Evolutionary conservation across 202 grass and related monocot genomes (phyloP).

Genomic region (Digitaria exilis): DNA sequence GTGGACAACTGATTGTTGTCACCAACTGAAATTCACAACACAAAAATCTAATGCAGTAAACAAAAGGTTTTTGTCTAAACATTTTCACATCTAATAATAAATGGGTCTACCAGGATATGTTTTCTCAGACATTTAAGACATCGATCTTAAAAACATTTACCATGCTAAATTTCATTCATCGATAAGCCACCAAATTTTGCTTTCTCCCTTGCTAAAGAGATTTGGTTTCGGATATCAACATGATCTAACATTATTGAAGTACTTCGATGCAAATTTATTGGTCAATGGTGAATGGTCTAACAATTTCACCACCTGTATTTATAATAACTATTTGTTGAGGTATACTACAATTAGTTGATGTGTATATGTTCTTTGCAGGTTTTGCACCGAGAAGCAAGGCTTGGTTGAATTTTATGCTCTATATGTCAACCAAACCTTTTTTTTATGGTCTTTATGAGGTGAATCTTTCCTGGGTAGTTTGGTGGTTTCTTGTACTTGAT

Average conservation of each 20-base stretch:
- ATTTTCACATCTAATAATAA: neutral
- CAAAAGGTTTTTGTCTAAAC: neutral
- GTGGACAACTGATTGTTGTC: neutral
- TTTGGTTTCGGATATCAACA: neutral
- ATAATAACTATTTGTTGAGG: too few relatives aligned
- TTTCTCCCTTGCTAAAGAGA: neutral
- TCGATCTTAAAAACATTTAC: neutral
- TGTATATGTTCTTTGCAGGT: slow-evolving; percentile 53
- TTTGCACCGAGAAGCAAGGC: slow-evolving; percentile 70
- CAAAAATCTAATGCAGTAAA: neutral
- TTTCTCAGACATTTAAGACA: neutral
- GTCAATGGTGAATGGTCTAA: neutral
- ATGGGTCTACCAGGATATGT: neutral
- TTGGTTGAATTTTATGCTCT: slow-evolving; percentile 47
- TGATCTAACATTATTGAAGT: neutral
- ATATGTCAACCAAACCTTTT: slow-evolving; percentile 10
- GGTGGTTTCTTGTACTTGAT: slow-evolving; percentile 22
- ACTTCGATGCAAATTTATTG: neutral
- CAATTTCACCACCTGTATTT: neutral
- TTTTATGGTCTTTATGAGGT: slow-evolving; percentile 30
- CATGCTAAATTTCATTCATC: neutral
- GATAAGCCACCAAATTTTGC: neutral
- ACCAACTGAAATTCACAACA: neutral
- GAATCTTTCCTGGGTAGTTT: slow-evolving; percentile 12
- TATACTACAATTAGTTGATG: slow-evolving; percentile 11